phyloP scores from a whole-genome alignment of 2,329 filamentous ascomycete genomes.

The Exserohilum rostratum region DNA sequence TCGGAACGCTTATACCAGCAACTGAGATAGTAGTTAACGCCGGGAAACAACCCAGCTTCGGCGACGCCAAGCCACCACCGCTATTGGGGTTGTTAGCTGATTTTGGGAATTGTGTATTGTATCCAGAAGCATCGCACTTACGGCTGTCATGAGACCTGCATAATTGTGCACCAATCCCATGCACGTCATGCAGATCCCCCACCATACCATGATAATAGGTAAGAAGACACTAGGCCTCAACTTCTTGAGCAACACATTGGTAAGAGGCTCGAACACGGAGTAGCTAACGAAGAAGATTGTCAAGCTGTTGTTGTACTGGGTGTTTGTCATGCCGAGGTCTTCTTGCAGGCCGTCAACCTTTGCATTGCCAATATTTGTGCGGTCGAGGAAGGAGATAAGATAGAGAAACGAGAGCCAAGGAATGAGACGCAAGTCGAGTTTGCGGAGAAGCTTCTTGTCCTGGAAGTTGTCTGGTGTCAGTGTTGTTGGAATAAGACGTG shows the following conservation, averaged over 20 bases:
- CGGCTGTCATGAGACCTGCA: slow-evolving; percentile 68
- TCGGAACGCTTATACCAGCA: slow-evolving; percentile 85
- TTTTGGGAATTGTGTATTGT: background rate
- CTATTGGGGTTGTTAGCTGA: slow-evolving; percentile 8
- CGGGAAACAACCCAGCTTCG: slow-evolving; percentile 70
- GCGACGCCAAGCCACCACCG: slow-evolving; percentile 71
- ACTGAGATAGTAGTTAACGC: slow-evolving; percentile 77
- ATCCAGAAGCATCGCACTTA: slow-evolving; percentile 12
- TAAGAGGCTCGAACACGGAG: slow-evolving; percentile 75
- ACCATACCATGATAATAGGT: slow-evolving; percentile 73
- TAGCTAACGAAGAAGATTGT: slow-evolving; percentile 91
- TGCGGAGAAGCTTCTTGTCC: slow-evolving; percentile 68
- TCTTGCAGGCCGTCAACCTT: slow-evolving; percentile 63
- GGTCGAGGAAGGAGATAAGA: slow-evolving; percentile 71
- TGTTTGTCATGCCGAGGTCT: slow-evolving; percentile 67
- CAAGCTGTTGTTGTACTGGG: slow-evolving; percentile 74
- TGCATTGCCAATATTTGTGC: slow-evolving; percentile 80
- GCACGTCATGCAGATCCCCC: slow-evolving; percentile 70
- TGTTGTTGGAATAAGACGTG: background rate
- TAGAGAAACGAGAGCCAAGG: slow-evolving; percentile 75
- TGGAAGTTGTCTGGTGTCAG: slow-evolving; percentile 34
- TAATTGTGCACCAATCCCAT: slow-evolving; percentile 71
- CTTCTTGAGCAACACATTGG: slow-evolving; percentile 80
- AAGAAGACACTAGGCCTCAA: slow-evolving; percentile 79
- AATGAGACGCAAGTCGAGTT: slow-evolving; percentile 66